phyloP scores from a whole-genome alignment of 2,329 filamentous ascomycete genomes.

The Helicocarpus griseus region DNA sequence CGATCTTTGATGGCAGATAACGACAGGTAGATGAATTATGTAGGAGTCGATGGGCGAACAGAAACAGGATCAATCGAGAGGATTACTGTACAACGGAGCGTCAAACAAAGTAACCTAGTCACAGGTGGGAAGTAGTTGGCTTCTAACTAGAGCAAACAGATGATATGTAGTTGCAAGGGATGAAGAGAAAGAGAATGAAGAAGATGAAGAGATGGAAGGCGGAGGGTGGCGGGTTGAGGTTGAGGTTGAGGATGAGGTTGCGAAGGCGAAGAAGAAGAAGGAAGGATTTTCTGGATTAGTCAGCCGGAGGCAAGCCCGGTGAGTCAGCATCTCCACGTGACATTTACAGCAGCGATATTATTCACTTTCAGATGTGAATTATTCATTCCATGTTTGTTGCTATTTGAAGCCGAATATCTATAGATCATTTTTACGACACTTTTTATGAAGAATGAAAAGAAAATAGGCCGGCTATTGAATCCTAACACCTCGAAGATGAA shows the following conservation, averaged over 20 bases:
- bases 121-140: background rate
- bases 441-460: too few species aligned
- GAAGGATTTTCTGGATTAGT: background rate
- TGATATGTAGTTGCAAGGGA: background rate
- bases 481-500: too few species aligned
- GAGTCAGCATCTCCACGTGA: background rate
- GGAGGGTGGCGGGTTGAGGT: background rate
- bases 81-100: background rate
- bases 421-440: too few species aligned
- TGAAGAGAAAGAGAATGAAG: background rate
- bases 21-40: background rate
- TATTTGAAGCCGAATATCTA: too few species aligned
- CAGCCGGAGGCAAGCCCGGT: background rate
- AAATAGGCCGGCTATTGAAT: too few species aligned
- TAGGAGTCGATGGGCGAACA: background rate
- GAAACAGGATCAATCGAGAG: background rate
- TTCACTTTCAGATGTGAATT: too few species aligned
- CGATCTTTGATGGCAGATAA: background rate
- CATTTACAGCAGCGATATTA: too few species aligned
- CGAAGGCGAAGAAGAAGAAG: background rate
- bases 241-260: background rate
- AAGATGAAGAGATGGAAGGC: background rate
- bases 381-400: too few species aligned
- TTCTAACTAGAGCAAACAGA: background rate
- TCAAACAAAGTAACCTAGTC: background rate